Base-by-base conservation (phyloP, 441 rosid species). In the Mallotus japonicus region DNA sequence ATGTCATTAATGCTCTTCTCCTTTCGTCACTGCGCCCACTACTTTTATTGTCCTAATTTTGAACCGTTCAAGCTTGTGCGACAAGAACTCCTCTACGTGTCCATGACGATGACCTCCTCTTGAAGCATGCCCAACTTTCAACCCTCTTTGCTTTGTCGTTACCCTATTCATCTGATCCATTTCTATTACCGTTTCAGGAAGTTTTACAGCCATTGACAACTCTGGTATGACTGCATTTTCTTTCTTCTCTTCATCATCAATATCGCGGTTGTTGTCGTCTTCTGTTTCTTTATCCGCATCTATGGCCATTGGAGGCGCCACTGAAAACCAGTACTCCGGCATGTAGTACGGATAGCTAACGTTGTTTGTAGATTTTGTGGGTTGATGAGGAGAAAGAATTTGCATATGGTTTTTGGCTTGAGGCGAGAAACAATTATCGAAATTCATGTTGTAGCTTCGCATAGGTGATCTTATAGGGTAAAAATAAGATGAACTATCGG, bases 291-390 rank as follows among this genome's bases (percentile, higher is more conserved):
- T 34, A 20, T 59, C 62, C 14, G 24, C 62, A 11, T 59, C 37
- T 22, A 59, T 59, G 7, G 15, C 62, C 62, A 59, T 59, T 4
- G 62, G 62, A 9, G 62, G 62, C 62, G 15, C 62, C 62, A 22
- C 62, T 3, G 62, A 9, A 24, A 59, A 59, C 62, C 62, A 59
- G 12, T 59, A 6, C 32, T 59, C 37, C 13, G 62, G 62, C 62
- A 59, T 59, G 34, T 59, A 59, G 32, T 59, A 59, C 0, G 62
- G 62, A 34, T 59, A 12, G 32, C 34, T 22, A 28, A 59, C 62
- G 32, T 59, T 59, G 22, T 22, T 22, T 24, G 28, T 24, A 28
- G 32, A 1, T 28, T 28, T 28, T 28, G 32, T 28, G 32, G 32
- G 32, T 12, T 59, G 15, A 1, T 15, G 62, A 2, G 62, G 62